These are phyloP conservation scores for Lepidium didymum DNA, from an alignment of 345 rosid genomes.

Conservation along the genomic window DNA sequence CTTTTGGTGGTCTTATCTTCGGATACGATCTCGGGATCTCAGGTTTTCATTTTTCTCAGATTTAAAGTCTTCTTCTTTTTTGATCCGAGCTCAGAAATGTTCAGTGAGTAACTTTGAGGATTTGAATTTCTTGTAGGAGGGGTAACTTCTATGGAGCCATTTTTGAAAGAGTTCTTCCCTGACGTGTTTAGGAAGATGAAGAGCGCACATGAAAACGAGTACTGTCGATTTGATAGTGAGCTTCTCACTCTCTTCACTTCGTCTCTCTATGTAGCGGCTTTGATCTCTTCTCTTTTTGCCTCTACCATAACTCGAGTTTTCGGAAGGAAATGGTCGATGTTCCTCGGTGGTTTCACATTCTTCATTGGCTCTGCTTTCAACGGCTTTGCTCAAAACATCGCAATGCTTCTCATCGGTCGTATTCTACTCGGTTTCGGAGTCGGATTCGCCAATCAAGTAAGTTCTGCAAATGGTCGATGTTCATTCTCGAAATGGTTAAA, in stretches of 20 bases:
- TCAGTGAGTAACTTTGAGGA: neutral
- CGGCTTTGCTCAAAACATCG: conserved; percentile 47
- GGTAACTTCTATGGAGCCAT: conserved; percentile 75
- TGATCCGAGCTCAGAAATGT: neutral
- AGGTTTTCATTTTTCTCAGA: conserved; percentile 27
- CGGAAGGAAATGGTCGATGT: conserved; percentile 69
- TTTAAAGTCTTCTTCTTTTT: neutral
- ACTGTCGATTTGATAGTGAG: conserved; percentile 71
- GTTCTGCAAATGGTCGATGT: neutral
- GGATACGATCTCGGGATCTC: conserved; percentile 85
- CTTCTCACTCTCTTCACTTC: conserved; percentile 67
- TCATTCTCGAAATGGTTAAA: neutral
- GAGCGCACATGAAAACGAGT: conserved; percentile 36
- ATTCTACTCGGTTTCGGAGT: conserved; percentile 70
- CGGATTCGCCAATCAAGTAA: conserved; percentile 86
- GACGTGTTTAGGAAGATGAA: conserved; percentile 32
- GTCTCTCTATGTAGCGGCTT: conserved; percentile 69
- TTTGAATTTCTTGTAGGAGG: conserved; percentile 41
- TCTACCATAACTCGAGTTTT: conserved; percentile 44
- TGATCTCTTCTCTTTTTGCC: conserved; percentile 60
- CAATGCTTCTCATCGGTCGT: conserved; percentile 58
- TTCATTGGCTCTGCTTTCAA: conserved; percentile 54
- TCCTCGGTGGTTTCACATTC: conserved; percentile 52
- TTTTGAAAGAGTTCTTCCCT: conserved; percentile 60
- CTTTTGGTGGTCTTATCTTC: conserved; percentile 79